Evolutionary conservation across 2,329 filamentous ascomycete species (phyloP), one percentile per base, ranked within the genome.

Genomic region (Fusarium ramigenum): DNA sequence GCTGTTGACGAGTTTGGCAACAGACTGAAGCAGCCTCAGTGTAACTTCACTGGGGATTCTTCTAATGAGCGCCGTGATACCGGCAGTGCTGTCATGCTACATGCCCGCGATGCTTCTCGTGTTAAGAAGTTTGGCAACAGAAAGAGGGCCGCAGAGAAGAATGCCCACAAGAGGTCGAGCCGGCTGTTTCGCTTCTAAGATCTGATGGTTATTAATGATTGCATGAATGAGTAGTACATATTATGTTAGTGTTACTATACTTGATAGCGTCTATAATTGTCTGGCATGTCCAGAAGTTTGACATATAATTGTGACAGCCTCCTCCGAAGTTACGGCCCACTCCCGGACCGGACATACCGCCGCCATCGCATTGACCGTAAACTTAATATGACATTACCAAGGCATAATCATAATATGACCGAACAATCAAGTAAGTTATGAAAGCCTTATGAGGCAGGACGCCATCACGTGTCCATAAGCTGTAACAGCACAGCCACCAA

Each of bases 1-100:
- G 84, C 86, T 2, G 90, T 87, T 14, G 91, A 93, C 75, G 85
- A 85, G 12, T 93, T 93, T 80, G 87, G 84, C 18, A 83, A 86
- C 75, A 81, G 85, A 73, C 79, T 93, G 64, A 84, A 79, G 73
- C 82, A 87, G 32, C 90, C 91, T 0, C 82, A 91, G 50, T 90
- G 88, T 70, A 87, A 86, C 12, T 82, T 88, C 57, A 82, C 89
- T 44, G 80, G 83, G 58, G 82, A 85, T 0, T 84, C 84, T 3
- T 76, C 83, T 4, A 78, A 80, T 30, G 39, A 66, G 7, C 84
- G 80, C 77, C 78, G 81, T 28, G 79, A 78, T 9, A 40, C 80
- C 49, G 28, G 11, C 25, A 82, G 80, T 44, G 87, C 87, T 2
- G 84, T 89, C 6, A 82, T 87, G 79, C 56, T 89, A 44, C 79